Base-by-base conservation (phyloP, 805 yeast genomes). In the Ogataea allantospora region DNA sequence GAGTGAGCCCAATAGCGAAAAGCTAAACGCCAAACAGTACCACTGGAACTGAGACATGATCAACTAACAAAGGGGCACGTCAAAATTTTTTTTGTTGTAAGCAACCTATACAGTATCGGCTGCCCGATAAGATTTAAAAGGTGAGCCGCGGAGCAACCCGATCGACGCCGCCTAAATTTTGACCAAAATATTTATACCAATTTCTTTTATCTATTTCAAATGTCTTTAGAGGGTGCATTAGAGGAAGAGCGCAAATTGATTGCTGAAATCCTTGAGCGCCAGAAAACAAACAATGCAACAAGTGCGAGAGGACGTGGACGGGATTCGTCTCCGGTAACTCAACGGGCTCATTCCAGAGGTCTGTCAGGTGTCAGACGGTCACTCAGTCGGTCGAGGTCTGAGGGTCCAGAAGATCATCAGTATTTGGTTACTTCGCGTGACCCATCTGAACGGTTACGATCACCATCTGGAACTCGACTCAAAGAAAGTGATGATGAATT, bases 401-500 rank as follows among this genome's bases (percentile, higher is more conserved):
- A 23, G 18, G 53, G 50, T 19, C 43, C 47, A 2, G 57, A n/a
- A n/a, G n/a, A 51, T 9, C 42, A 38, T 39, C 74, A 73, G 48
- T 82, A 83, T 79, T 74, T 85, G 0, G 79, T 84, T 27, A 70
- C 85, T 32, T 73, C 75, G 38, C 84, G 78, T 49, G 89, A 84
- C 50, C 95, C 95, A 0, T 79, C 80, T 45, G 83, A 80, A 50
- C 63, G 93, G 42, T 57, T 82, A 23, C 53, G 50, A 10, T 51
- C 53, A 8, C 43, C 53, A 2, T 30, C 42, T 14, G 40, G 37
- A 9, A 9, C 33, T 10, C 30, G 43, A 21, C 27, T 37, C 13
- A 32, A 20, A 2, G 42, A 29, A 20, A 36, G 32, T 25, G 44
- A 45, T 13, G 37, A 38, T 44, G 55, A 46, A n/a, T 26, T 49